Evolutionary conservation across 2,329 filamentous ascomycete genomes (phyloP).

Genomic region (Scytalidium sp.): DNA sequence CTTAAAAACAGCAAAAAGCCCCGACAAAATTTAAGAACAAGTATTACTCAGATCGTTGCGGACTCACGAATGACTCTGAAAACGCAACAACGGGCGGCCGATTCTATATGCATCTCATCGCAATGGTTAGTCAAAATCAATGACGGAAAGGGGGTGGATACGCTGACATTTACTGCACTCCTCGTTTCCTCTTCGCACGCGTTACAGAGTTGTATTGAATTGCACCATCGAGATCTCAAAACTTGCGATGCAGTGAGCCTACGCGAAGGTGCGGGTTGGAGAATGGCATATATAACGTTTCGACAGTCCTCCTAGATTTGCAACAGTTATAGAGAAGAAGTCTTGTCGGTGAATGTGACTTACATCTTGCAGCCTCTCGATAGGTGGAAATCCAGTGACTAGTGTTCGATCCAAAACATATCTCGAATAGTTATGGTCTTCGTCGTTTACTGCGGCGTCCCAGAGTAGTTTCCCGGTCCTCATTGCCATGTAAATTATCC

Average conservation of each 20-base stretch:
- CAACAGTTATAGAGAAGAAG: not conserved
- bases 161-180: not conserved
- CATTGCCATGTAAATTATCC: not conserved
- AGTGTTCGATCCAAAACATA: not conserved
- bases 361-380: not conserved
- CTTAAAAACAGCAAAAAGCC: no score
- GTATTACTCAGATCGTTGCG: no score
- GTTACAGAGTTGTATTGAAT: conserved; percentile 95
- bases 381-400: not conserved
- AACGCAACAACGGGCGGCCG: no score
- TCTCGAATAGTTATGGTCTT: not conserved
- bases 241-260: conserved; percentile 96
- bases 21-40: no score
- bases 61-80: no score
- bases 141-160: not conserved
- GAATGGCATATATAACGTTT: conserved; percentile 97
- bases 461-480: not conserved
- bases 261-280: conserved; percentile 88
- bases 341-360: conserved; percentile 5
- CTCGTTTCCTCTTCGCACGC: conserved; percentile 78
- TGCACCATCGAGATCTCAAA: conserved; percentile 97
- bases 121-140: not conserved
- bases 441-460: not conserved
- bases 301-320: conserved; percentile 81
- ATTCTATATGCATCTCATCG: not conserved